Evolutionary conservation across 768 basidiomycete genomes (phyloP), one percentile per base, ranked within the genome.

Genomic region (Dacryopinax spathularia): DNA sequence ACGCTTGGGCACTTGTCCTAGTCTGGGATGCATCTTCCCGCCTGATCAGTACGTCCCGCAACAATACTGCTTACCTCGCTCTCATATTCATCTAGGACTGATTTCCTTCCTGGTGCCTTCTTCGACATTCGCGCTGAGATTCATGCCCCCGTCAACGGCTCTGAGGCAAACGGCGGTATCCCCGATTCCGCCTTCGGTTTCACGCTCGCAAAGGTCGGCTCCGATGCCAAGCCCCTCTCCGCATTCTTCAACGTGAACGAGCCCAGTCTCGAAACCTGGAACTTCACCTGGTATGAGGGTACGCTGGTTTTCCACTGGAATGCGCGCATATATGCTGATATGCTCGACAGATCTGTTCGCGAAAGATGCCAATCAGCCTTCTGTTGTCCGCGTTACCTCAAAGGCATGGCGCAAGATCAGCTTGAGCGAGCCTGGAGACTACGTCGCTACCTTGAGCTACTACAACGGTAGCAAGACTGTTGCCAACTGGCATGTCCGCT

Each of bases 111-210:
- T 25, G 71, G 70, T 34, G 66, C 65, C 56, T 64, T 63, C 31
- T 73, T 74, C 65, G 73, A 74, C 68, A 68, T 73, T 39, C 66
- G 72, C 7, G 20, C 69, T 56, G 73, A 73, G 67, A 70, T 74
- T 9, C 76, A 77, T 37, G 76, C 76, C 1, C 76, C 76, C 20
- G 66, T 71, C 6, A 77, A 77, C 67, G 76, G 76, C 15, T 67
- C 73, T 1, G 69, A 72, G 43, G 71, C 75, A 13, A 74, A 74
- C 69, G 67, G 69, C 62, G 76, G 76, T 60, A 67, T 68, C 1
- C 70, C 72, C 16, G 62, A 68, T 65, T 36, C 63, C 1, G 67
- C 72, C 61, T 75, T 74, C 60, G 60, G 67, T 22, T 60, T 77
- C 43, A 68, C 65, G 34, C 72, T 77, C 61, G 66, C 65, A 31